These are phyloP conservation scores for Conoideocrella luteorostrata DNA, from an alignment of 2,329 filamentous ascomycete genomes.

Conservation along the genomic window DNA sequence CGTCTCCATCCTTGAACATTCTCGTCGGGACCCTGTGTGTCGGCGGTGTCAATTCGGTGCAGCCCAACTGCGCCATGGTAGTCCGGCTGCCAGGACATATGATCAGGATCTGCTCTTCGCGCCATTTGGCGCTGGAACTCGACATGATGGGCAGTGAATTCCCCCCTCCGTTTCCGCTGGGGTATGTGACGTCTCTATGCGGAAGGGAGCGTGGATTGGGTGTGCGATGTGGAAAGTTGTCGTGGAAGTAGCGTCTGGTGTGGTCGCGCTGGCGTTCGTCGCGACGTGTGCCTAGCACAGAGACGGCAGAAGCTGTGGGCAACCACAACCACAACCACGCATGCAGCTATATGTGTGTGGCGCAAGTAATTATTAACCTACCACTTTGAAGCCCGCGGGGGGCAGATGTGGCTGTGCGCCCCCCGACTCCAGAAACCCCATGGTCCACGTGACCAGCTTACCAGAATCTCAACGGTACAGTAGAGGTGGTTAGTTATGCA, in stretches of 20 bases:
- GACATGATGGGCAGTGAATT: slow-evolving; percentile 38
- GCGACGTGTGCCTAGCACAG: too few relatives aligned
- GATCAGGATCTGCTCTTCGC: slow-evolving; percentile 60
- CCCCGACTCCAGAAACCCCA: too few relatives aligned
- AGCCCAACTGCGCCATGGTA: slow-evolving; percentile 84
- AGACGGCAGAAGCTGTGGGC: too few relatives aligned
- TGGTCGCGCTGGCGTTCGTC: neutral
- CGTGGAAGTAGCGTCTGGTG: too few relatives aligned
- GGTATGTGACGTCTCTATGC: neutral
- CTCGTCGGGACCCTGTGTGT: slow-evolving; percentile 79
- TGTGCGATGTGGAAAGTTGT: neutral
- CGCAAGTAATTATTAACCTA: too few relatives aligned
- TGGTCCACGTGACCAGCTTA: too few relatives aligned
- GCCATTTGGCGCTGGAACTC: slow-evolving; percentile 51
- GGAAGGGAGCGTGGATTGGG: neutral
- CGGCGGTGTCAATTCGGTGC: slow-evolving; percentile 88
- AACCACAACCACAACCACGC: too few relatives aligned
- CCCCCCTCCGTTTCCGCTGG: neutral
- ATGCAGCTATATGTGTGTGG: too few relatives aligned
- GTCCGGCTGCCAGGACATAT: slow-evolving; percentile 81
- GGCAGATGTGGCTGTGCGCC: neutral
- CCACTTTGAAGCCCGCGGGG: too few relatives aligned
- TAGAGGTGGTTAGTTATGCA: too few relatives aligned
- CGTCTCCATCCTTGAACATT: slow-evolving; percentile 87
- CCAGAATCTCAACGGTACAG: too few relatives aligned